A percentile compares a stretch with the other conserved stretches of the same genome.
These are phyloP conservation scores for Fusarium devonianum DNA, from an alignment of 2,329 filamentous ascomycete genomes.

Conservation along the genomic window DNA sequence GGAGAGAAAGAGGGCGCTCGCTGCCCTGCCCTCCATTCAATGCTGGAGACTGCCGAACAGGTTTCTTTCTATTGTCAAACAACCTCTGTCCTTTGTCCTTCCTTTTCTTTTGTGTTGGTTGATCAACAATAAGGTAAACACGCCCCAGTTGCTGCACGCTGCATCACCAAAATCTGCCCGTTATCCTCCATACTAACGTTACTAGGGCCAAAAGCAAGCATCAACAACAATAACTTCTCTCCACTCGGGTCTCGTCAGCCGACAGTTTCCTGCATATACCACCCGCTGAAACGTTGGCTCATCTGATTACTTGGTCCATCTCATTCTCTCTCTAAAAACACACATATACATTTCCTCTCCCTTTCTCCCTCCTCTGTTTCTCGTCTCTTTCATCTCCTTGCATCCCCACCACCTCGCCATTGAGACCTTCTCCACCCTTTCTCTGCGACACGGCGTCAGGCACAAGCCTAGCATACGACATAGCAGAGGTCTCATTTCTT, in stretches of 20 bases:
- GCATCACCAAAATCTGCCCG: neutral
- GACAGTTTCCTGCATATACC: conserved; percentile 19
- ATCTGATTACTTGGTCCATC: conserved; percentile 8
- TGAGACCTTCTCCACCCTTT: conserved; percentile 1
- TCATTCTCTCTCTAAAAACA: conserved; percentile 16
- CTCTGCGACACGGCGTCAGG: conserved; percentile 18
- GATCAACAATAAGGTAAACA: conserved; percentile 5
- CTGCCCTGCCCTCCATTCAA: conserved; percentile 15
- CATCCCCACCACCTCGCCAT: conserved; percentile 22
- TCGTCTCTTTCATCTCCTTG: conserved; percentile 18
- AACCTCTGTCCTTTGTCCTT: neutral
- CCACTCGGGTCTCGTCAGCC: conserved; percentile 20
- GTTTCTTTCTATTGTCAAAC: neutral
- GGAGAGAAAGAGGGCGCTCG: conserved; percentile 13
- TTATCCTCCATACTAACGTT: conserved; percentile 4
- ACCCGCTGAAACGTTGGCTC: neutral
- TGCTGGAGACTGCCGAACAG: no score
- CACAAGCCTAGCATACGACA: conserved; percentile 1
- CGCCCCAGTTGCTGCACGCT: neutral
- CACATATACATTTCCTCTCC: conserved; percentile 3
- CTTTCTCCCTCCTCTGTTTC: conserved; percentile 6
- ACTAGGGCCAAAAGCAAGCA: conserved; percentile 15
- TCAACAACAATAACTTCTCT: conserved; percentile 24
- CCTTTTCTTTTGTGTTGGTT: conserved; percentile 2
- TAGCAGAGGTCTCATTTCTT: conserved; percentile 17